Evolutionary conservation across 1,139 yeast species (phyloP).

Genomic region (Yarrowia galli): DNA sequence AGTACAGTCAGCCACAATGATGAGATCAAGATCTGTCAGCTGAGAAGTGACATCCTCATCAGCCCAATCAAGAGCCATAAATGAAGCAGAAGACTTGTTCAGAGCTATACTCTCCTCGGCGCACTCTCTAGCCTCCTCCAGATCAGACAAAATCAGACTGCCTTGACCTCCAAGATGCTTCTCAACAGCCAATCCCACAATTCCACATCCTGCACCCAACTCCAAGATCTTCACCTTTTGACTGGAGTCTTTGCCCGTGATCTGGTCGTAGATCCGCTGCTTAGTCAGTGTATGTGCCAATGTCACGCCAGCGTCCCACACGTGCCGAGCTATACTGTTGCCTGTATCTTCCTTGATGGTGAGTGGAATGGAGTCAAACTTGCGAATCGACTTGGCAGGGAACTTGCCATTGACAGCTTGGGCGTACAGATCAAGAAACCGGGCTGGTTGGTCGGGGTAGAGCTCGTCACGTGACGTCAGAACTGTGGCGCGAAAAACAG

Average conservation of each 20-base stretch:
- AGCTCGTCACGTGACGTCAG: constrained; percentile 1
- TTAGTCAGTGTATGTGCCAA: constrained; percentile 38
- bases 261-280: constrained; percentile 1
- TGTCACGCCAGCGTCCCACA: constrained; percentile 47
- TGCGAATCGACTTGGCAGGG: constrained; percentile 9
- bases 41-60: constrained; percentile 13
- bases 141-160: constrained; percentile 45
- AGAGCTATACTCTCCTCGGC: constrained; percentile 44
- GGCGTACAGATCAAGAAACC: constrained; percentile 36
- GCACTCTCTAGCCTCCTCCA: constrained; percentile 46
- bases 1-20: constrained; percentile 49
- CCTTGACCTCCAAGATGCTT: constrained; percentile 42
- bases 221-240: constrained; percentile 44
- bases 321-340: constrained; percentile 46
- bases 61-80: constrained; percentile 42
- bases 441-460: constrained; percentile 3
- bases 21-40: constrained; percentile 43
- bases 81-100: constrained; percentile 39
- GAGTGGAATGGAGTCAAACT: constrained; percentile 15
- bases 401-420: constrained; percentile 23
- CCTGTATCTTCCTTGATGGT: constrained; percentile 45
- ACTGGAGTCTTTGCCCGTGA: constrained; percentile 3
- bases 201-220: constrained; percentile 49
- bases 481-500: constrained; percentile 2
- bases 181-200: constrained; percentile 45